Evolutionary conservation across 225 moss, liverwort and hornwort genomes (phyloP).

Genomic region (Rhytidiadelphus loreus): DNA sequence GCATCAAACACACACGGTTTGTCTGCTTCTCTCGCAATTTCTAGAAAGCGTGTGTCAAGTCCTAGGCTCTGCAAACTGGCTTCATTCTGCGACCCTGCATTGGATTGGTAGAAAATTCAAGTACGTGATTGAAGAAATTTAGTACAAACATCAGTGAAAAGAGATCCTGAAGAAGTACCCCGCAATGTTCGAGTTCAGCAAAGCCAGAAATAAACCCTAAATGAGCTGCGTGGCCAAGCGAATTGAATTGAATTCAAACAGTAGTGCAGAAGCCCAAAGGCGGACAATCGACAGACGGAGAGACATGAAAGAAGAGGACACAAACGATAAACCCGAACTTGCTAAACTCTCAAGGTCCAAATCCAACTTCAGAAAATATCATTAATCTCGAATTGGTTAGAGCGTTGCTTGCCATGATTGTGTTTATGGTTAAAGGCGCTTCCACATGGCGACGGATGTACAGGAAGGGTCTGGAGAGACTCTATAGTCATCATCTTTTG

Average conservation of each 20-base stretch:
- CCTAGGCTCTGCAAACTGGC: not conserved
- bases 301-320: not conserved
- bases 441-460: slow-evolving; percentile 27
- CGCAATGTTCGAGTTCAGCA: not conserved
- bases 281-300: not conserved
- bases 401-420: slow-evolving; percentile 64
- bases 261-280: not conserved
- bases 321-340: not conserved
- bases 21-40: not conserved
- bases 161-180: not conserved
- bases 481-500: not conserved
- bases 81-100: not conserved
- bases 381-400: slow-evolving; percentile 40
- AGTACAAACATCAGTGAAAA: not conserved
- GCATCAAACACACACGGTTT: not conserved
- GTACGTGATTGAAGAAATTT: not conserved
- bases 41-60: no score
- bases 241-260: not conserved
- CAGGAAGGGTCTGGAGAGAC: not conserved
- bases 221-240: not conserved
- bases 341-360: not conserved
- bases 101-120: not conserved
- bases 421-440: slow-evolving; percentile 56
- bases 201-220: not conserved
- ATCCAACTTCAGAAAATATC: not conserved